Conservation (phyloP, 2,329 filamentous ascomycete genomes). For the Colletotrichum somersetense region DNA sequence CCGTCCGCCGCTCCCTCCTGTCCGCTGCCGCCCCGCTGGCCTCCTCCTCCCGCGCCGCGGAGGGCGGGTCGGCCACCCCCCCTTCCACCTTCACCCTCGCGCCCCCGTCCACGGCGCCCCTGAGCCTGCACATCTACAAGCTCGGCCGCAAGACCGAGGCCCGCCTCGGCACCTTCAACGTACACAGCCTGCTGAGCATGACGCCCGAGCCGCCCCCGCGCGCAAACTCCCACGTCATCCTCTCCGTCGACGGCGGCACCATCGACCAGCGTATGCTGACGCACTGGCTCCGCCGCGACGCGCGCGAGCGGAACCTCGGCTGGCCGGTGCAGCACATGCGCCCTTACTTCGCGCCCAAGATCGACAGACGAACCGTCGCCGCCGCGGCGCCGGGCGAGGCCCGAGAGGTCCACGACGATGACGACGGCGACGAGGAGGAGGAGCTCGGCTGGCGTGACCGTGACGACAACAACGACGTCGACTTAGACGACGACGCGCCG, state of each 20-base stretch:
- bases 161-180: constrained; percentile 36
- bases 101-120: constrained; percentile 53
- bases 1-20: constrained; percentile 51
- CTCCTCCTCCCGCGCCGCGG: constrained; percentile 49
- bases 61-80: constrained; percentile 56
- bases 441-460: constrained; percentile 4
- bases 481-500: constrained; percentile 11
- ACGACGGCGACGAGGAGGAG: background rate
- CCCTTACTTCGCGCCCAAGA: constrained; percentile 39
- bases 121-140: constrained; percentile 40
- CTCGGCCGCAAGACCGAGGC: constrained; percentile 48
- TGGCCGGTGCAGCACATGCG: constrained; percentile 43
- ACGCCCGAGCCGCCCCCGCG: constrained; percentile 40
- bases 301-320: constrained; percentile 50
- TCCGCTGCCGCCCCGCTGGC: constrained; percentile 51
- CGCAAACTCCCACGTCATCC: constrained; percentile 50
- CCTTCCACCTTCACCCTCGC: constrained; percentile 63
- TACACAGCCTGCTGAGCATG: constrained; percentile 38
- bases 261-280: constrained; percentile 48
- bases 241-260: constrained; percentile 53
- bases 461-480: constrained; percentile 3
- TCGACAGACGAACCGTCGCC: background rate
- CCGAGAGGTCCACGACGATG: background rate
- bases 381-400: background rate
- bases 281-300: constrained; percentile 57